Evolutionary conservation across 495 filamentous ascomycete genomes (phyloP).

Genomic region (Daldinia grandis): DNA sequence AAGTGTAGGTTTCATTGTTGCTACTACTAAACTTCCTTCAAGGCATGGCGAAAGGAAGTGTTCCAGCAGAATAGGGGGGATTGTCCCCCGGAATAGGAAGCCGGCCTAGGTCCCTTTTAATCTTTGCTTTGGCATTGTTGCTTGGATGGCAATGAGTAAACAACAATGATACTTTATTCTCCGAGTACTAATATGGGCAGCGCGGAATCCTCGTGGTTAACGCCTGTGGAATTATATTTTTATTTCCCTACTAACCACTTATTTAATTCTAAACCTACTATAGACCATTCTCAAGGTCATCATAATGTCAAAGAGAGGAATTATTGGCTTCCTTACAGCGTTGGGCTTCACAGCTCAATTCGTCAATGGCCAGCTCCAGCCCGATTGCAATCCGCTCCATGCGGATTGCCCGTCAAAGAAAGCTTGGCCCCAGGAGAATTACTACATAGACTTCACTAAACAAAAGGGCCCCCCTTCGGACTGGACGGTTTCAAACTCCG

Average conservation of each 20-base stretch:
- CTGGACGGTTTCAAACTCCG: constrained; percentile 37
- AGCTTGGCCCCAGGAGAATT: constrained; percentile 36
- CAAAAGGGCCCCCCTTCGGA: constrained; percentile 26
- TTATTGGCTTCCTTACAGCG: constrained; percentile 36
- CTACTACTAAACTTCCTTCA: not conserved
- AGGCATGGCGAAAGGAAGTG: constrained; percentile 16
- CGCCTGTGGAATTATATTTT: not conserved
- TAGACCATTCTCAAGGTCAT: constrained; percentile 22
- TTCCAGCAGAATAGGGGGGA: not conserved
- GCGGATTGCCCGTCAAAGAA: constrained; percentile 42
- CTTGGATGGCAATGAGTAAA: constrained; percentile 12
- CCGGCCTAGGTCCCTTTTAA: constrained; percentile 27
- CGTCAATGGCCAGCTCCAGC: constrained; percentile 41
- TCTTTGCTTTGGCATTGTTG: constrained; percentile 43
- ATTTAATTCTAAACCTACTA: constrained; percentile 22
- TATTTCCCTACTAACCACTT: constrained; percentile 22
- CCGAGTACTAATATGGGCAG: constrained; percentile 33
- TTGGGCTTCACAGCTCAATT: constrained; percentile 39
- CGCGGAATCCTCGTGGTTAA: constrained; percentile 8
- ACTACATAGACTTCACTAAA: constrained; percentile 47
- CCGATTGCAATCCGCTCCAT: constrained; percentile 44
- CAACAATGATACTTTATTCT: constrained; percentile 46
- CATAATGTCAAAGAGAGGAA: constrained; percentile 40
- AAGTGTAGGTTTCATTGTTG: constrained; percentile 16
- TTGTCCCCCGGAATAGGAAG: constrained; percentile 39